phyloP scores from a whole-genome alignment of 768 basidiomycete genomes.

The Lanmaoa rubissima region DNA sequence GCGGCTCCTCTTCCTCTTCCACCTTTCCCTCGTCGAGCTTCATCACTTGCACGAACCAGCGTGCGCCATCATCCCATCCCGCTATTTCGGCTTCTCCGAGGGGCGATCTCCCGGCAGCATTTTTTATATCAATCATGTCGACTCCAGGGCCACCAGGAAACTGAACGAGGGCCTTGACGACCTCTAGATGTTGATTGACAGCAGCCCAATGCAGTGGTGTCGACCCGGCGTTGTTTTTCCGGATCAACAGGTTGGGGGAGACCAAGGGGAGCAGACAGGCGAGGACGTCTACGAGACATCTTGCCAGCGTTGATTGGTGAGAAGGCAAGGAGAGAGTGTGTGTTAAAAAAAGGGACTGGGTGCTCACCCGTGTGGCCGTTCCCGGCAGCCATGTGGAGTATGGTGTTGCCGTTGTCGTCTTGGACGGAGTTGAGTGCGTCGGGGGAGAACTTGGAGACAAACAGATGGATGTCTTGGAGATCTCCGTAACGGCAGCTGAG shows the following conservation, averaged over 20 bases:
- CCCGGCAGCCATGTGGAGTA: constrained; percentile 83
- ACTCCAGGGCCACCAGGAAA: constrained; percentile 57
- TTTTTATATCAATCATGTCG: constrained; percentile 74
- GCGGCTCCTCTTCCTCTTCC: constrained; percentile 28
- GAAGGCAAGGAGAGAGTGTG: neutral
- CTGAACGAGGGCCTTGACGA: constrained; percentile 58
- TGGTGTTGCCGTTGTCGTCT: constrained; percentile 77
- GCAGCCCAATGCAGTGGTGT: constrained; percentile 93
- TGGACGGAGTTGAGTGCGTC: constrained; percentile 46
- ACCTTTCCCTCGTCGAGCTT: constrained; percentile 53
- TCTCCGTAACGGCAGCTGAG: constrained; percentile 89
- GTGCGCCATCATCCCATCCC: constrained; percentile 82
- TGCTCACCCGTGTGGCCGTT: constrained; percentile 85
- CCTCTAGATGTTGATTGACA: constrained; percentile 70
- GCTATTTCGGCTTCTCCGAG: constrained; percentile 77
- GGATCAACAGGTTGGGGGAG: constrained; percentile 14
- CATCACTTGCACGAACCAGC: constrained; percentile 82
- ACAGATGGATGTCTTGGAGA: constrained; percentile 69
- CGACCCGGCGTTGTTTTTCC: constrained; percentile 56
- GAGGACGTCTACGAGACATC: constrained; percentile 62
- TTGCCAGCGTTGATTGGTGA: constrained; percentile 32
- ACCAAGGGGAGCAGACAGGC: constrained; percentile 67
- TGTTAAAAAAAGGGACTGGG: neutral
- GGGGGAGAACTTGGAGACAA: constrained; percentile 56
- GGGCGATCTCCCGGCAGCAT: constrained; percentile 69